These are phyloP conservation scores for Volvariella surrecta DNA, from an alignment of 1,284 basidiomycete genomes.

Conservation along the genomic window DNA sequence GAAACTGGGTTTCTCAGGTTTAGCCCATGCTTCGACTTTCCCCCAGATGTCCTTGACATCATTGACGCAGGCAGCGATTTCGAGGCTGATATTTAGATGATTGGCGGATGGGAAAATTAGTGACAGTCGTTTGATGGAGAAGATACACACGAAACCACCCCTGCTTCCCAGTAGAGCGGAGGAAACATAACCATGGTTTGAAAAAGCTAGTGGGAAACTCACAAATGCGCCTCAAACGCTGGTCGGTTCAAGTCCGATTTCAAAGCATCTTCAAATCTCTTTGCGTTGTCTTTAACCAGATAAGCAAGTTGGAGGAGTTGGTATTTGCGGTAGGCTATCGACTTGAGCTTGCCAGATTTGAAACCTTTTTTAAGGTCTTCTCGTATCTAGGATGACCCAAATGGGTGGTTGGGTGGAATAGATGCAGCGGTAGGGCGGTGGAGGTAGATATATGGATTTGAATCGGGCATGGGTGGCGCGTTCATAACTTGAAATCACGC, in stretches of 20 bases:
- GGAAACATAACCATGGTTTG: not conserved
- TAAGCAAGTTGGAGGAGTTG: slow-evolving; percentile 62
- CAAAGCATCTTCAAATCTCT: slow-evolving; percentile 47
- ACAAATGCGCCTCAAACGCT: slow-evolving; percentile 48
- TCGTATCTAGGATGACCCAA: slow-evolving; percentile 34
- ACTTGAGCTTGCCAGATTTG: slow-evolving; percentile 47
- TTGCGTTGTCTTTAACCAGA: slow-evolving; percentile 55
- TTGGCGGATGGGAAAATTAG: not conserved
- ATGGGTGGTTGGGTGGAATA: too few species aligned
- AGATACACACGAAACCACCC: too few species aligned
- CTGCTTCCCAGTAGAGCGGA: too few species aligned
- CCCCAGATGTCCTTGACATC: slow-evolving; percentile 62
- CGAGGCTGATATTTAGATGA: slow-evolving; percentile 32
- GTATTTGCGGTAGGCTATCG: slow-evolving; percentile 54
- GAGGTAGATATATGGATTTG: too few species aligned
- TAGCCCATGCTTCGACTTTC: slow-evolving; percentile 70
- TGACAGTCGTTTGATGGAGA: too few species aligned
- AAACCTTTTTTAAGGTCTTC: slow-evolving; percentile 42
- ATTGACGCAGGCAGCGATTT: slow-evolving; percentile 40
- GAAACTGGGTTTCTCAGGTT: slow-evolving; percentile 54
- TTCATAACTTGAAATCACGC: too few species aligned
- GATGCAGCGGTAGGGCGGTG: too few species aligned
- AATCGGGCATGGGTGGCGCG: too few species aligned
- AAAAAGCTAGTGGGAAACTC: slow-evolving; percentile 20
- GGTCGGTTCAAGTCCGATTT: slow-evolving; percentile 50